These are phyloP conservation scores for Aspergillus wentii DNA, from an alignment of 495 filamentous ascomycete species.

Conservation along the genomic window DNA sequence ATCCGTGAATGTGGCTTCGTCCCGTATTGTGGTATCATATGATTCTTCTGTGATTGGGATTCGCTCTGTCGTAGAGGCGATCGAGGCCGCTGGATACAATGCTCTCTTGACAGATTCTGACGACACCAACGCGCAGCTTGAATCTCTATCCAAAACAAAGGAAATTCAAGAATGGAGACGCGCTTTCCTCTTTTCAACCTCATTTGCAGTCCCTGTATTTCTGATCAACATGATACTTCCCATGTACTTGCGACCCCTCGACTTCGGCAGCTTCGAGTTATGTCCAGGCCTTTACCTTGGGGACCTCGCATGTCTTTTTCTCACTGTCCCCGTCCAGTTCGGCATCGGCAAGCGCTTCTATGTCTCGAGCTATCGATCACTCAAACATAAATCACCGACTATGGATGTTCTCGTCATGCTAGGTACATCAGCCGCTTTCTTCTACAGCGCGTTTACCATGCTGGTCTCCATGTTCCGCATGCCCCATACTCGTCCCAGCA, in stretches of 20 bases:
- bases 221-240: slow-evolving; percentile 88
- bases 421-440: slow-evolving; percentile 95
- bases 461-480: slow-evolving; percentile 63
- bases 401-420: slow-evolving; percentile 97
- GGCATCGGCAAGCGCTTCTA: slow-evolving; percentile 95
- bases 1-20: slow-evolving; percentile 62
- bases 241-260: slow-evolving; percentile 65
- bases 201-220: slow-evolving; percentile 89
- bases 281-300: slow-evolving; percentile 78
- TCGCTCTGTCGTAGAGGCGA: slow-evolving; percentile 72
- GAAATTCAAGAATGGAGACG: slow-evolving; percentile 90
- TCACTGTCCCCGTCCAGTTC: slow-evolving; percentile 94
- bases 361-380: slow-evolving; percentile 78
- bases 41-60: slow-evolving; percentile 68
- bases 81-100: slow-evolving; percentile 79
- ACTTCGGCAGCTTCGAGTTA: slow-evolving; percentile 65
- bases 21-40: slow-evolving; percentile 65
- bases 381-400: slow-evolving; percentile 84
- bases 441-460: slow-evolving; percentile 93
- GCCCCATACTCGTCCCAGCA: slow-evolving; percentile 73
- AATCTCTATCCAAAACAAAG: slow-evolving; percentile 91
- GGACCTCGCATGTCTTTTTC: slow-evolving; percentile 71
- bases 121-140: slow-evolving; percentile 94
- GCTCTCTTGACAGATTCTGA: slow-evolving; percentile 85
- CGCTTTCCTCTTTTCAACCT: slow-evolving; percentile 67